Base-by-base conservation (phyloP, 139 green algal genomes). In the Coelastrella sp. region DNA sequence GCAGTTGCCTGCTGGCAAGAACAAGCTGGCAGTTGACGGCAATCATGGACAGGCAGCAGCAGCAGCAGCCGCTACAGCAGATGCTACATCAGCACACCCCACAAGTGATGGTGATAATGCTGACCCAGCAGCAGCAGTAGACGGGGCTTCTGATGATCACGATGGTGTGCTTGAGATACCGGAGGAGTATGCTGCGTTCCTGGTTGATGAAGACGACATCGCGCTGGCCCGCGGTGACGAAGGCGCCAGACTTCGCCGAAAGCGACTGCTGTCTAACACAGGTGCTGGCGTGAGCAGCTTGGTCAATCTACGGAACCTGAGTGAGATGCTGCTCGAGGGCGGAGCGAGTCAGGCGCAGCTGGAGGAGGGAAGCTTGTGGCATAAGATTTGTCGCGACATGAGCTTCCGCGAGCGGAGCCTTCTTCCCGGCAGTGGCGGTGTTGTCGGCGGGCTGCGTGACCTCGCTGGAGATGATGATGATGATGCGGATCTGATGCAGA, bases 301-400 rank as follows among this genome's bases (percentile, higher is more conserved):
- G 15, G 60, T 27, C 12, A 78, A 86, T 56, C 87, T 91, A 12
- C 27, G 78, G 15, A 27, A 91, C 22, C 78, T 91, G 10, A 86
- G 75, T 22, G 87, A 87, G 8, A 87, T 91, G 78, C 75, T 91
- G 27, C 59, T 83, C 7, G 68, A 24, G n/a, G 68, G 68, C 17
- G 19, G 8, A 56, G 57, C 56, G 14, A 85, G 59, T 35, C 24
- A 68, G 3, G 24, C 10, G 75, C 25, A 75, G 14, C 49, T 90
- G 60, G 6, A 79, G 12, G 86, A 84, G 60, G 86, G 86, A 60
- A 85, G 75, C 17, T 27, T 85, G 73, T 90, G 74, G 74, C 86
- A 90, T 60, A 90, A 90, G 59, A 61, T 85, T n/a, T 91, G 87
- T 78, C 22, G 87, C 6, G 78, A 87, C n/a, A 76, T 85, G 76